Percentiles rank a stretch among this genome's conserved stretches.
These are phyloP conservation scores for Chrysopogon serrulatus DNA, from an alignment of 176 grass and related monocot genomes.

Conservation along the genomic window DNA sequence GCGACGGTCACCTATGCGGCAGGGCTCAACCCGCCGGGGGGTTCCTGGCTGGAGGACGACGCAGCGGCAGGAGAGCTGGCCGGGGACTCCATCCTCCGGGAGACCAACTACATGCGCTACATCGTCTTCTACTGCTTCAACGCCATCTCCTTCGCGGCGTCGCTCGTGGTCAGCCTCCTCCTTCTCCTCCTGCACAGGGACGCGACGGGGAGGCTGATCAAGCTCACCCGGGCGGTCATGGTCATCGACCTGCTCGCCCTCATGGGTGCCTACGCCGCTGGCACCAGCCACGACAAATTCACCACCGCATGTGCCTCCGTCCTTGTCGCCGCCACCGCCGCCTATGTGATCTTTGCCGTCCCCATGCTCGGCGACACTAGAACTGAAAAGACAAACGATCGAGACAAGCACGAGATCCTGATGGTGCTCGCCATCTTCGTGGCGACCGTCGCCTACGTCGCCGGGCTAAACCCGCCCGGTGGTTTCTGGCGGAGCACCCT, in stretches of 20 bases:
- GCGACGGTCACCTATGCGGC: slow-evolving; percentile 4
- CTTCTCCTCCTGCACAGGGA: not conserved
- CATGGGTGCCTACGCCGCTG: not conserved
- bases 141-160: not conserved
- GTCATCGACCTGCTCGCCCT: not conserved
- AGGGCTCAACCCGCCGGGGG: slow-evolving; percentile 20
- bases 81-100: not conserved
- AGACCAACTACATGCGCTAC: not conserved
- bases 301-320: not conserved
- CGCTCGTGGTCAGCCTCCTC: not conserved
- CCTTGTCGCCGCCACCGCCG: not conserved
- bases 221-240: no score
- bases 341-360: not conserved
- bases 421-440: not conserved
- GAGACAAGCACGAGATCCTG: not conserved
- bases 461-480: not conserved
- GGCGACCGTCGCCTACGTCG: not conserved
- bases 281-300: not conserved
- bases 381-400: no score
- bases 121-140: not conserved
- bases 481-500: not conserved
- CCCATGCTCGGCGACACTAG: no score
- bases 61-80: not conserved
- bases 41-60: slow-evolving; percentile 23
- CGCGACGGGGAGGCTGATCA: no score